Conservation (phyloP, 306 rosid genomes). For the Sicyos baderoa region DNA sequence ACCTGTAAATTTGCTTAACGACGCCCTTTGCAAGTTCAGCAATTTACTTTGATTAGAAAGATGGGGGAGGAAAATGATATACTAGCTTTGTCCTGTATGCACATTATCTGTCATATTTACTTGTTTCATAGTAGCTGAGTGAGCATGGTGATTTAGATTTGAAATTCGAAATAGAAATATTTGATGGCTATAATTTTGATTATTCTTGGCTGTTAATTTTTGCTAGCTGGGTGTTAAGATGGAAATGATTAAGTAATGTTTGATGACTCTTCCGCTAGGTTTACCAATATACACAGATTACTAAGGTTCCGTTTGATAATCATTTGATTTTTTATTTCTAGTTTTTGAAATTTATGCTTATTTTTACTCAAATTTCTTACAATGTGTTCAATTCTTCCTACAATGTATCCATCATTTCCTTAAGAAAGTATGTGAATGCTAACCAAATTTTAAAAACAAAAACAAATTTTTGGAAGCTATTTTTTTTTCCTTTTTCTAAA, state of each 20-base stretch:
- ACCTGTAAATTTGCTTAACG: neutral
- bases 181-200: neutral
- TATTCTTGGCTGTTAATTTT: constrained; percentile 5
- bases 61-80: neutral
- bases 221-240: neutral
- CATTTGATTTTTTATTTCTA: too few relatives aligned
- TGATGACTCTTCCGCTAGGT: neutral
- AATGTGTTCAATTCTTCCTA: too few relatives aligned
- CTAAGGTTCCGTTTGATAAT: too few relatives aligned
- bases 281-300: neutral
- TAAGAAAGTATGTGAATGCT: too few relatives aligned
- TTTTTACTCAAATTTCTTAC: too few relatives aligned
- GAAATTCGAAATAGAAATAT: neutral
- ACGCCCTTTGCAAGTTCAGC: neutral
- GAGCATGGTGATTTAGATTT: neutral
- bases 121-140: neutral
- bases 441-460: too few relatives aligned
- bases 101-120: neutral
- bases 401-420: too few relatives aligned
- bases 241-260: neutral
- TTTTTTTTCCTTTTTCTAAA: too few relatives aligned
- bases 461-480: too few relatives aligned
- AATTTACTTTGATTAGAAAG: neutral
- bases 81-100: neutral
- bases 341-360: too few relatives aligned